A percentile compares a stretch with the other conserved stretches of the same genome.
These are phyloP conservation scores for Didymella arachidicola DNA, from an alignment of 2,329 filamentous ascomycete genomes.

Conservation along the genomic window DNA sequence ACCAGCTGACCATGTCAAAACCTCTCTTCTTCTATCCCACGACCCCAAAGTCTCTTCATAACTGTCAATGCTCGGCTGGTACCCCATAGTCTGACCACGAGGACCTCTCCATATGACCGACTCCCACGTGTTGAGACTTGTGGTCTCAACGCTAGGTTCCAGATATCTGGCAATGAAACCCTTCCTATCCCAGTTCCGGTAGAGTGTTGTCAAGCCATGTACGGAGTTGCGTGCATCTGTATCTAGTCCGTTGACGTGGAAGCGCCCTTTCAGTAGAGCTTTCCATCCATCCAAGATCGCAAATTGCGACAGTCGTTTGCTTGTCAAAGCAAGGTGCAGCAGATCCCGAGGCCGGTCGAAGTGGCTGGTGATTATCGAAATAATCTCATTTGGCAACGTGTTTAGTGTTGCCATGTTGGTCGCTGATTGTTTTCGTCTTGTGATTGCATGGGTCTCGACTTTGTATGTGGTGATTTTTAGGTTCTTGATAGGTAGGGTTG, in stretches of 20 bases:
- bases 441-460: background rate
- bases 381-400: conserved; percentile 44
- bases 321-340: conserved; percentile 34
- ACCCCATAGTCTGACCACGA: conserved; percentile 64
- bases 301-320: conserved; percentile 36
- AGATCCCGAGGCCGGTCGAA: conserved; percentile 42
- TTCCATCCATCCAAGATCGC: conserved; percentile 46
- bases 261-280: conserved; percentile 43
- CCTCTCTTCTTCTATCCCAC: conserved; percentile 59
- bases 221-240: conserved; percentile 51
- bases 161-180: conserved; percentile 64
- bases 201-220: conserved; percentile 63
- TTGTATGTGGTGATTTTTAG: background rate
- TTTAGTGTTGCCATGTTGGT: conserved; percentile 34
- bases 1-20: conserved; percentile 67
- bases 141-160: conserved; percentile 52
- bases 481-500: background rate
- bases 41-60: conserved; percentile 59
- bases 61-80: conserved; percentile 65
- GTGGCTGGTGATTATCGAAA: conserved; percentile 41
- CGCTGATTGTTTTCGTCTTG: background rate
- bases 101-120: conserved; percentile 51
- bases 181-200: conserved; percentile 64
- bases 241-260: conserved; percentile 34
- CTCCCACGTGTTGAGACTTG: conserved; percentile 45